These are phyloP conservation scores for Tuber magnatum DNA, from an alignment of 495 filamentous ascomycete species.

Conservation along the genomic window DNA sequence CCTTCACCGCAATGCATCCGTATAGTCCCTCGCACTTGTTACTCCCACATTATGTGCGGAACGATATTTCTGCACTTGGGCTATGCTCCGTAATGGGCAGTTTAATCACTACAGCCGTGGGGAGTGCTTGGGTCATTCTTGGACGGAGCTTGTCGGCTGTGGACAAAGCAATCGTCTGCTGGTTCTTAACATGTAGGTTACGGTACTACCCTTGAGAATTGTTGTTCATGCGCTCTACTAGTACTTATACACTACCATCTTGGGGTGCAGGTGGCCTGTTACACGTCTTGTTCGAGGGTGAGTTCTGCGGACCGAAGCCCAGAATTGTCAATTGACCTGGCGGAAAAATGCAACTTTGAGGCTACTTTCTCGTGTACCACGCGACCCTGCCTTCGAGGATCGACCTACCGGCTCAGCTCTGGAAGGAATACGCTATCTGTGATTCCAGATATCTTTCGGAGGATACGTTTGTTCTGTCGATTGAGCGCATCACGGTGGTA, in stretches of 20 bases:
- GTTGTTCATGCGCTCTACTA: not conserved
- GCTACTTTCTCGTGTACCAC: slow-evolving; percentile 33
- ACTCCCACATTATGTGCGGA: slow-evolving; percentile 25
- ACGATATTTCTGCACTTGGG: slow-evolving; percentile 15
- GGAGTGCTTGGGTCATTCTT: slow-evolving; percentile 50
- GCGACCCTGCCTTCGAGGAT: slow-evolving; percentile 16
- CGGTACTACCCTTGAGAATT: not conserved
- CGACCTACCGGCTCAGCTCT: slow-evolving; percentile 32
- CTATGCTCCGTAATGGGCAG: slow-evolving; percentile 20
- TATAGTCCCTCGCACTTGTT: slow-evolving; percentile 27
- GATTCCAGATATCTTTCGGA: slow-evolving; percentile 51
- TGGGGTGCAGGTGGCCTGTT: slow-evolving; percentile 23
- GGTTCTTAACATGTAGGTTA: slow-evolving; percentile 35
- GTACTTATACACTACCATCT: not conserved
- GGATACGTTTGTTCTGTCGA: slow-evolving; percentile 72
- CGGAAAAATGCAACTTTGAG: slow-evolving; percentile 9
- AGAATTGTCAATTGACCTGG: not conserved
- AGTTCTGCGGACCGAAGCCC: not conserved
- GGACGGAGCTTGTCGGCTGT: slow-evolving; percentile 11
- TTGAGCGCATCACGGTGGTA: slow-evolving; percentile 77
- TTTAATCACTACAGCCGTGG: slow-evolving; percentile 34
- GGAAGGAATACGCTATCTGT: slow-evolving; percentile 37
- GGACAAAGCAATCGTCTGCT: slow-evolving; percentile 25
- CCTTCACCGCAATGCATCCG: slow-evolving; percentile 26
- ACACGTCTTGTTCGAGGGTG: slow-evolving; percentile 38